Conservation (phyloP, 768 basidiomycete species). For the Podaxis sp. region DNA sequence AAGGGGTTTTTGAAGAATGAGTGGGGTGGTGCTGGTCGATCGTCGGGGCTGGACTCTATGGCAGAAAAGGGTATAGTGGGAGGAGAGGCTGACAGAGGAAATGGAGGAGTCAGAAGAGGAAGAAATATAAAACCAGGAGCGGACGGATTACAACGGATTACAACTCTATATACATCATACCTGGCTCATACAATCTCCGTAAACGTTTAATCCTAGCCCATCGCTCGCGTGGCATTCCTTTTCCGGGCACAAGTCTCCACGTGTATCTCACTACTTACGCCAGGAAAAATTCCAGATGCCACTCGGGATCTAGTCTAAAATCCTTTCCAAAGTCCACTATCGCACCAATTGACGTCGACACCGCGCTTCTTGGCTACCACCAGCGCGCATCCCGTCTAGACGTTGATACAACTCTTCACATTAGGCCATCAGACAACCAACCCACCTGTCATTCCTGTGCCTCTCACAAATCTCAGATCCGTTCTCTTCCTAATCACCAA, state of each 20-base stretch:
- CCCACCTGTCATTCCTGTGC: conserved; percentile 5
- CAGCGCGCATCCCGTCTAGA: conserved; percentile 7
- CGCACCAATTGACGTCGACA: not conserved
- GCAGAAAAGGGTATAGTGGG: not conserved
- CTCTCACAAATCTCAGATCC: conserved; percentile 8
- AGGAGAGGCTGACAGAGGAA: conserved; percentile 5
- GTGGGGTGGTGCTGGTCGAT: conserved; percentile 12
- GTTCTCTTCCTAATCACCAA: not conserved
- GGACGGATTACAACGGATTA: not conserved
- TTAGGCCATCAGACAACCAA: conserved; percentile 3
- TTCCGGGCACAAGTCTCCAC: not conserved
- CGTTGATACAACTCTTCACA: not conserved
- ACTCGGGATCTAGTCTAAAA: conserved; percentile 14
- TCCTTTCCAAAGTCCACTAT: not conserved
- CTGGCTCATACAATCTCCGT: not conserved
- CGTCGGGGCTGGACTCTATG: not conserved
- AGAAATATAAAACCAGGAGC: not conserved
- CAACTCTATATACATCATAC: not conserved
- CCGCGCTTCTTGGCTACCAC: conserved; percentile 1
- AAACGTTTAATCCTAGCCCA: not conserved
- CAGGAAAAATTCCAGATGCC: not conserved
- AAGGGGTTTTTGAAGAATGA: conserved; percentile 19
- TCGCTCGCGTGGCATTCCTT: conserved; percentile 14
- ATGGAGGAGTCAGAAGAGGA: not conserved
- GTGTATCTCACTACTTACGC: not conserved